A percentile compares a stretch with the other conserved stretches of the same genome.
Conservation (phyloP, 495 filamentous ascomycete species). For the Tuber aestivum region DNA sequence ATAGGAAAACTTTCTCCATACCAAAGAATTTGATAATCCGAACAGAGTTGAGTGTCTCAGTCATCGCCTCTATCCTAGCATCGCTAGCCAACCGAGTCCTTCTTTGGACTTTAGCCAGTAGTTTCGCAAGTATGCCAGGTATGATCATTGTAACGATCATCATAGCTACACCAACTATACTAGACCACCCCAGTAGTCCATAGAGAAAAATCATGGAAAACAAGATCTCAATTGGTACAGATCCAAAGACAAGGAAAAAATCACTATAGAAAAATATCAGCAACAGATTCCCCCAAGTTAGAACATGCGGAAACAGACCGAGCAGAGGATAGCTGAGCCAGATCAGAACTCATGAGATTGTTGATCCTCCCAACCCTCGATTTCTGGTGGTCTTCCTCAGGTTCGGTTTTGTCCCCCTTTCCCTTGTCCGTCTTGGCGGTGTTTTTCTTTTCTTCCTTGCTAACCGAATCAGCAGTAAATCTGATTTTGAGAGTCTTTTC, state of each 20-base stretch:
- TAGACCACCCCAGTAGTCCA: slow-evolving; percentile 39
- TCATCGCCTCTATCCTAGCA: slow-evolving; percentile 31
- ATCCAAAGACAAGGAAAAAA: slow-evolving; percentile 39
- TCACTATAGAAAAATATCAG: slow-evolving; percentile 16
- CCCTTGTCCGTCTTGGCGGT: not conserved
- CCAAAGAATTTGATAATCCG: slow-evolving; percentile 42
- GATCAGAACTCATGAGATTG: slow-evolving; percentile 29
- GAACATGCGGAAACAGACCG: slow-evolving; percentile 5
- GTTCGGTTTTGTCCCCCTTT: slow-evolving; percentile 6
- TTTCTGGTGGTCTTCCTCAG: slow-evolving; percentile 8
- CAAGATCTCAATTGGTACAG: slow-evolving; percentile 37
- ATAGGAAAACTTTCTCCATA: slow-evolving; percentile 36
- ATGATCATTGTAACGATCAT: slow-evolving; percentile 35
- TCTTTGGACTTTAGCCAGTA: slow-evolving; percentile 27
- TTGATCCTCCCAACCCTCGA: slow-evolving; percentile 27
- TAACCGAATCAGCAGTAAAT: slow-evolving; percentile 29
- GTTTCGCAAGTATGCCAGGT: slow-evolving; percentile 30
- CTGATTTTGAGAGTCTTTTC: slow-evolving; percentile 40
- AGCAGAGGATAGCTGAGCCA: slow-evolving; percentile 23
- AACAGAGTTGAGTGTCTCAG: slow-evolving; percentile 28
- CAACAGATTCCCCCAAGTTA: not conserved
- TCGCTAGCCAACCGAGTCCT: slow-evolving; percentile 27
- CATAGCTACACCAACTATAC: slow-evolving; percentile 38
- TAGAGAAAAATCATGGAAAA: slow-evolving; percentile 39
- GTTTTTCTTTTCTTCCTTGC: slow-evolving; percentile 15